These are phyloP conservation scores for Mikania micrantha DNA, from an alignment of 129 eudicot genomes.

Conservation along the genomic window DNA sequence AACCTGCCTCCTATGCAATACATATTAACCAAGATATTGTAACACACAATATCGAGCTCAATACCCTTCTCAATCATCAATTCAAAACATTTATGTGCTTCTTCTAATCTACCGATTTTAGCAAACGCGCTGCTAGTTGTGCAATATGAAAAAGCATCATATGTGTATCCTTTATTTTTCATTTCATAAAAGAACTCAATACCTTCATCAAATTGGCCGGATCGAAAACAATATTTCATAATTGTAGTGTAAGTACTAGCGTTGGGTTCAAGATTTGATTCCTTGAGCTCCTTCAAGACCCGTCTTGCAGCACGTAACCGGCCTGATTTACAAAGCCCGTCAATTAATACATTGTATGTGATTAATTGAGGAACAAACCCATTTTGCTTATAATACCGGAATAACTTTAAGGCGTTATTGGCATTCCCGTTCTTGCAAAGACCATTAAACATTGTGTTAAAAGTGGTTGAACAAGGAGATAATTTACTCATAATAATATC, in stretches of 20 bases:
- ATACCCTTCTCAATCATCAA: conserved; percentile 56
- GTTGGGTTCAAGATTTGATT: conserved; percentile 52
- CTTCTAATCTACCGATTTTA: conserved; percentile 39
- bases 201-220: conserved; percentile 43
- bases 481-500: conserved; percentile 32
- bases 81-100: conserved; percentile 43
- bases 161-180: conserved; percentile 64
- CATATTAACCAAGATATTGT: conserved; percentile 56
- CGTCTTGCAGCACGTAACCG: conserved; percentile 36
- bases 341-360: conserved; percentile 66
- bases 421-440: conserved; percentile 61
- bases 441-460: conserved; percentile 64
- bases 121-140: conserved; percentile 54
- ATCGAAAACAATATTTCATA: conserved; percentile 59
- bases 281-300: conserved; percentile 51
- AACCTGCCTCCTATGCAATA: conserved; percentile 53
- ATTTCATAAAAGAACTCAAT: conserved; percentile 57
- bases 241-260: conserved; percentile 68
- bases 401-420: conserved; percentile 47
- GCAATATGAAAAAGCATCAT: conserved; percentile 67
- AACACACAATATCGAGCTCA: conserved; percentile 55
- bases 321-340: conserved; percentile 54
- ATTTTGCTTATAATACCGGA: conserved; percentile 35
- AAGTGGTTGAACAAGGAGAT: conserved; percentile 47
- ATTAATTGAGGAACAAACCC: conserved; percentile 48